Base-by-base conservation (phyloP, 2,329 filamentous ascomycete species). In the Nemania bipapillata region DNA sequence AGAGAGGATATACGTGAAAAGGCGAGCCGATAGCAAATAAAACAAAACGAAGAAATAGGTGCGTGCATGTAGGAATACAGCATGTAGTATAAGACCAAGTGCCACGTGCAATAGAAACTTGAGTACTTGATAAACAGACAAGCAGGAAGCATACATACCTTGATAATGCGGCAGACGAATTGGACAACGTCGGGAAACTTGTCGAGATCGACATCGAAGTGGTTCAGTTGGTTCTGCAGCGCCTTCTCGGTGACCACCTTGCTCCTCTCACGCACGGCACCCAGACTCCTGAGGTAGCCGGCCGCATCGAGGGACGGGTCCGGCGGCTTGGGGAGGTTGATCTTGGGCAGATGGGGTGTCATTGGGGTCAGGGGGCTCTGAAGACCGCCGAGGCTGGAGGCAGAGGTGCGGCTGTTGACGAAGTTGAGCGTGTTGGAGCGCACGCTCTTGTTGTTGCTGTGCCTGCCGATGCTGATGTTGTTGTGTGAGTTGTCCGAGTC, bases 91-190 rank as follows among this genome's bases (percentile, higher is more conserved):
- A 32, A 30, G 30, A 9, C 30, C 9, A 9, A 32, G 30, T 32
- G 30, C 9, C 4, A 9, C 30, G 30, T 32, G 9, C 9, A 32
- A 32, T 4, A 32, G 24, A 28, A 20, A 32, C 42, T 17, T 6
- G 24, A 49, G n/a, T n/a, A n/a, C n/a, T n/a, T n/a, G n/a, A 32
- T 32, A 32, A 32, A 32, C 30, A 32, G 9, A 9, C 30, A 32
- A 32, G 4, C 9, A 32, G 30, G 30, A n/a, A 24, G 26, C 35
- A 59, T 20, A 24, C 85, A 73, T 83, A 94, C 94, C 91, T 96
- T 97, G 84, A 97, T 97, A 72, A 97, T 95, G 47, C 92, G 90
- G n/a, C 95, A 90, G 9, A 97, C 92, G 79, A 97, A 97, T 52
- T 87, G 87, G 15, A 94, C 93, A 0, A 95, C 95, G 72, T 95